Base-by-base conservation (phyloP, 768 basidiomycete genomes). In the Xerocomellus intermedius region DNA sequence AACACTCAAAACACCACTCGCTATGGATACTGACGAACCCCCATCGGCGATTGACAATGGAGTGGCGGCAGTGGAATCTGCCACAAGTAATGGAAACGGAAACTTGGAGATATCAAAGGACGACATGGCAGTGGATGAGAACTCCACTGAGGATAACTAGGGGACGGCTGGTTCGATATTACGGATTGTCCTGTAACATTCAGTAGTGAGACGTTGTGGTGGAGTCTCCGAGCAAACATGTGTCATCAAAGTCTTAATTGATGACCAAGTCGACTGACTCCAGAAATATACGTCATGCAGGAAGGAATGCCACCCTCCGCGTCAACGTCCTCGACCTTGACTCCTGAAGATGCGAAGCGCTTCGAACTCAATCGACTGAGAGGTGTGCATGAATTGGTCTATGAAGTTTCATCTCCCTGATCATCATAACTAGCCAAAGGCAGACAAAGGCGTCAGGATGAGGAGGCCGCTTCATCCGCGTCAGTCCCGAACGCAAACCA, bases 341-440 rank as follows among this genome's bases (percentile, higher is more conserved):
- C 85, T 8, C 82, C 86, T 14, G 90, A 93, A 58, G 83, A 88
- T 66, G 73, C 82, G 43, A 86, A 81, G 64, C 80, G 82, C 52
- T 77, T 92, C 24, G 90, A 94, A 67, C 77, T 92, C 41, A 91
- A 93, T 63, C 81, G 91, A 50, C 73, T 93, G 22, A 85, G 81
- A 82, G 89, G 89, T 88, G 48, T 48, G 62, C 28, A 33, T 33
- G 26, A 33, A 33, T 14, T 44, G 12, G 33, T 42, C 12, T 26
- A 4, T 33, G 0, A 24, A 17, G 22, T 14, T 36, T 24, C 19
- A 9, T 16, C 21, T 30, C 47, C 47, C 49, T 56, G 48, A 63
- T 55, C 37, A 42, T 17, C 35, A 14, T 48, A 9, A 32, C 52
- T 58, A 90, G 91, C 91, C 4, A 94, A 94, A 71, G 86, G 84